Evolutionary conservation across 2,329 filamentous ascomycete species (phyloP).

Genomic region (Aspergillus sclerotialis): DNA sequence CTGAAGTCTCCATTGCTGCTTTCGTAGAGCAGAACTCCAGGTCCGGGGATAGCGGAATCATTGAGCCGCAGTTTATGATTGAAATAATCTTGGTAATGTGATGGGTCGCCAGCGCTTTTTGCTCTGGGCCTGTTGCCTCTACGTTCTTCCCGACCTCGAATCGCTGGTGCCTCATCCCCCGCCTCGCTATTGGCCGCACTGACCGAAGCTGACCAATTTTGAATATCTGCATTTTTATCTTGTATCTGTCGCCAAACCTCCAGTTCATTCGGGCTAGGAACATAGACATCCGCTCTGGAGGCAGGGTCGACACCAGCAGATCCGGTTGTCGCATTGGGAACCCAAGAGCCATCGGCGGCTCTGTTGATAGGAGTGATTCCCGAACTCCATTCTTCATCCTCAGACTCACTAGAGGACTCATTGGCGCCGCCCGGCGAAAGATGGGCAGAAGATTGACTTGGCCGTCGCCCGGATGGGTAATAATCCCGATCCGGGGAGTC

Average conservation of each 20-base stretch:
- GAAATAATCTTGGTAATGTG: conserved; percentile 28
- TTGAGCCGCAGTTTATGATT: conserved; percentile 18
- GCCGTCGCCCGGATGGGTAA: conserved; percentile 15
- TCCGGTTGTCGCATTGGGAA: conserved; percentile 29
- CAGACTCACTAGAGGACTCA: conserved; percentile 17
- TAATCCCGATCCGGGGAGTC: conserved; percentile 35
- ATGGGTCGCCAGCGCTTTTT: conserved; percentile 35
- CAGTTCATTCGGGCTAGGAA: conserved; percentile 46
- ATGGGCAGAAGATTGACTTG: conserved; percentile 28
- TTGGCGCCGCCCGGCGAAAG: conserved; percentile 27
- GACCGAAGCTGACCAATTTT: conserved; percentile 46
- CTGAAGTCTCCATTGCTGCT: conserved; percentile 31
- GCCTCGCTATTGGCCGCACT: conserved; percentile 40
- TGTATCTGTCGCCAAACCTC: conserved; percentile 39
- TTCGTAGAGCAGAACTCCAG: conserved; percentile 42
- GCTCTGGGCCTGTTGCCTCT: conserved; percentile 35
- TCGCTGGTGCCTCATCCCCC: conserved; percentile 20
- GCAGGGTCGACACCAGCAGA: conserved; percentile 43
- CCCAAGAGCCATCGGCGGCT: conserved; percentile 43
- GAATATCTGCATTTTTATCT: conserved; percentile 48
- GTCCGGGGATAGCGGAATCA: conserved; percentile 43
- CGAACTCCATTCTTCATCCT: conserved; percentile 12
- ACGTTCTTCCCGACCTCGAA: conserved; percentile 14
- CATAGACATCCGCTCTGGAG: conserved; percentile 36
- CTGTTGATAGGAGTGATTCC: conserved; percentile 21